Evolutionary conservation across 345 rosid genomes (phyloP).

Genomic region (Fremontodendron californicum): DNA sequence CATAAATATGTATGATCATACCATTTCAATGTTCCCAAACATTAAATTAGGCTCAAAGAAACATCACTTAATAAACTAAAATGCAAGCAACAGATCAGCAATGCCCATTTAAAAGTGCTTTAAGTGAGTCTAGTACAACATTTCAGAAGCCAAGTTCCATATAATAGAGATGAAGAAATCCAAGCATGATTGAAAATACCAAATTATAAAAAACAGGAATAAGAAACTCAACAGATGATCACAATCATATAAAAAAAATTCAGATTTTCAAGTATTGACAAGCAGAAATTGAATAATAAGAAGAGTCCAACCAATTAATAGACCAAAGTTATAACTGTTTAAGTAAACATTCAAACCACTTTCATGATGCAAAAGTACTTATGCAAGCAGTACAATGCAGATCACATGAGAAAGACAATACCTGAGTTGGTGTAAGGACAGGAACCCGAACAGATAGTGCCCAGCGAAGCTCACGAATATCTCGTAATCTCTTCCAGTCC

Average conservation of each 20-base stretch:
- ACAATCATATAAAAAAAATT: neutral
- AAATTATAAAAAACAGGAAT: neutral
- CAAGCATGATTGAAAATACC: neutral
- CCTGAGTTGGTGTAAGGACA: slow-evolving; percentile 94
- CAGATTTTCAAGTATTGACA: neutral
- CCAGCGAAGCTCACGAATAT: slow-evolving; percentile 99
- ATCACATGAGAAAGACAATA: slow-evolving; percentile 24
- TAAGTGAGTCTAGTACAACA: neutral
- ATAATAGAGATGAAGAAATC: neutral
- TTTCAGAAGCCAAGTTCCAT: neutral
- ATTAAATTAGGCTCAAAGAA: slow-evolving; percentile 2
- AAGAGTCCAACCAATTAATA: neutral
- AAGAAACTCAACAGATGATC: neutral
- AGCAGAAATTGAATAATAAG: slow-evolving; percentile 3
- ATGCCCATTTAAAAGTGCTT: slow-evolving; percentile 5
- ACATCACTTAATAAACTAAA: neutral
- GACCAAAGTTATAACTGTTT: neutral
- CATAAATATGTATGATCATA: neutral
- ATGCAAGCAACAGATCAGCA: slow-evolving; percentile 2
- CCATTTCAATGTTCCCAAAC: slow-evolving; percentile 1
- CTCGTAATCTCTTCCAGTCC: slow-evolving; percentile 94
- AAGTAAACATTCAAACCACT: neutral
- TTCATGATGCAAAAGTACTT: neutral
- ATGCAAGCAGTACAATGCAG: slow-evolving; percentile 5
- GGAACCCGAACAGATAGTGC: slow-evolving; percentile 88